A percentile compares a stretch with the other conserved stretches of the same genome.
phyloP scores from a whole-genome alignment of 768 basidiomycete genomes.

The Lactifluus echinatus region DNA sequence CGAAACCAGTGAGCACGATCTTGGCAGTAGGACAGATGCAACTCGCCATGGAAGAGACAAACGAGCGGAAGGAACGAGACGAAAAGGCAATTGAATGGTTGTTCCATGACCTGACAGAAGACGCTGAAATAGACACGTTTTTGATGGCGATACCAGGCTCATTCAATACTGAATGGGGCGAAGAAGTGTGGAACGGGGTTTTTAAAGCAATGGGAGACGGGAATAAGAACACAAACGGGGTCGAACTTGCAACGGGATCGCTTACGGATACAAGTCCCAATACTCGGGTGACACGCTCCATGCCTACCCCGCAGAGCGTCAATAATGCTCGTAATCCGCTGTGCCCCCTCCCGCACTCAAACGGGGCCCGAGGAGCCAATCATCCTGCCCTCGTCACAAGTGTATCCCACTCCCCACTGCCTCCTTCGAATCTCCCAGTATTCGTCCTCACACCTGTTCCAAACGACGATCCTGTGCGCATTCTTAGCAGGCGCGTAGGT shows the following conservation, averaged over 20 bases:
- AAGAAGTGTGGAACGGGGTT: conserved; percentile 6
- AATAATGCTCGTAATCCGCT: neutral
- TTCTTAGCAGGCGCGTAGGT: conserved; percentile 2
- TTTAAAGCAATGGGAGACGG: neutral
- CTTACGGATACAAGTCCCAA: neutral
- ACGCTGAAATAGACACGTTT: neutral
- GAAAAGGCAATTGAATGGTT: neutral
- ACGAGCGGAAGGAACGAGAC: neutral
- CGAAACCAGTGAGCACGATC: neutral
- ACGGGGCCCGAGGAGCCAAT: neutral
- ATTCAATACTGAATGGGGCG: conserved; percentile 11
- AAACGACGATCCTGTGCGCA: neutral
- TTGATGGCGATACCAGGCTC: conserved; percentile 1
- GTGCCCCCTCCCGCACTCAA: neutral
- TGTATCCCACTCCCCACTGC: neutral
- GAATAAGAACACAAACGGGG: neutral
- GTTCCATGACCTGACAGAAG: neutral
- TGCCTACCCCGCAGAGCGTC: neutral
- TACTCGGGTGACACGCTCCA: too few species aligned
- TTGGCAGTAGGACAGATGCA: neutral
- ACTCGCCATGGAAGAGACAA: neutral
- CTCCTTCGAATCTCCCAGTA: too few species aligned
- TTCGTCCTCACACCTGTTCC: neutral
- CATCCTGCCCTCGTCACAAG: neutral
- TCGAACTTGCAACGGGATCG: neutral